Base-by-base conservation (phyloP, 192 early-diverging fungal species). In the Paraglomus occultum region DNA sequence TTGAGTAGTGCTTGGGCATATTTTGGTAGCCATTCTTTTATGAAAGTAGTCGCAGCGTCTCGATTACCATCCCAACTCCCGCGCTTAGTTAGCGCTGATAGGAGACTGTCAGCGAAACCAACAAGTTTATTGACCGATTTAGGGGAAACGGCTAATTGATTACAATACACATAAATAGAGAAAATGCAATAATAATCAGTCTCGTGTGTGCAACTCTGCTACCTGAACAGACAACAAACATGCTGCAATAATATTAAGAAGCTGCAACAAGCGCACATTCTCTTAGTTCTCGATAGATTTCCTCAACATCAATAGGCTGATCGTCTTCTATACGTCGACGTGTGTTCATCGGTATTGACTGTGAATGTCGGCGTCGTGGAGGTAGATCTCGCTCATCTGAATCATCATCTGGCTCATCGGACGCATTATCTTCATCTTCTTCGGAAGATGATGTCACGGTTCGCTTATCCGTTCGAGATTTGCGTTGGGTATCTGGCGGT, bases 11-110 rank as follows among this genome's bases (percentile, higher is more conserved):
- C 55, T 9, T 42, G 38, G 31, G 45, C 55, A 54, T 59, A 70
- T 70, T 70, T 70, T 48, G 67, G 67, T 9, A 70, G 40, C 67
- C 67, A 70, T 59, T 70, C 67, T 70, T 47, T 70, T 6, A 59
- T 23, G 12, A 68, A 45, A 50, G 40, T n/a, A 46, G 52, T 53
- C 44, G 55, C 46, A 5, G 48, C 8, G 17, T 40, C 22, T 31
- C 46, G 23, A 20, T 46, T 44, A 15, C 14, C 11, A 17, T 68
- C 66, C 2, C 18, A 44, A 40, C 6, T 46, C n/a, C n/a, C 31
- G n/a, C 12, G 67, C 48, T 31, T 31, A 31, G 31, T 31, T 31
- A 31, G 31, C 31, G 31, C 40, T 8, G 15, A 49, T 42, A 59
- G 23, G n/a, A 70, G 23, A 8, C 14, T 5, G 10, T 70, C 43